Percentiles rank a stretch among this genome's conserved stretches.
Conservation (phyloP, 2,329 filamentous ascomycete species). For the Drechslerella dactyloides region DNA sequence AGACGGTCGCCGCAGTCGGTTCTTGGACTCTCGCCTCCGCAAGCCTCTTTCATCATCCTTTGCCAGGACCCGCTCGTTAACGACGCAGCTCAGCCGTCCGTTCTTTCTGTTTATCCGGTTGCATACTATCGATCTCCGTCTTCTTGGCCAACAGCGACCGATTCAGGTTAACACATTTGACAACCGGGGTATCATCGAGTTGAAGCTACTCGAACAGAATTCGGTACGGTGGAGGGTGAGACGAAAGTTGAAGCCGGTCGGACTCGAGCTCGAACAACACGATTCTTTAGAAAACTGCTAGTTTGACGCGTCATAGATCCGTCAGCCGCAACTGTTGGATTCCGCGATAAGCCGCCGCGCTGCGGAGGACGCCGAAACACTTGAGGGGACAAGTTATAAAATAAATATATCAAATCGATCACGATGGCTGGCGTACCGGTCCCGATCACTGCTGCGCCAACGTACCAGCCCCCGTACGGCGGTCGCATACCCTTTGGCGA, state of each 20-base stretch:
- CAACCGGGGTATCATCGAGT: too few species aligned
- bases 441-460: conserved; percentile 25
- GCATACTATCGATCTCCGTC: too few species aligned
- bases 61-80: not conserved
- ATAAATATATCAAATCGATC: conserved; percentile 1
- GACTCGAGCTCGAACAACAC: too few species aligned
- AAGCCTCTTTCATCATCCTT: not conserved
- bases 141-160: too few species aligned
- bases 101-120: not conserved
- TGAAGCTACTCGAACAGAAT: too few species aligned
- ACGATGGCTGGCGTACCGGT: conserved; percentile 22
- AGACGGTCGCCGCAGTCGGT: not conserved
- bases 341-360: not conserved
- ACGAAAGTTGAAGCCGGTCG: too few species aligned
- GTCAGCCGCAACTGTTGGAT: too few species aligned
- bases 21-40: not conserved
- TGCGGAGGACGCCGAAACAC: conserved; percentile 6
- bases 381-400: not conserved
- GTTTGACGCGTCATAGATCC: too few species aligned
- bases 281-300: too few species aligned
- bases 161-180: too few species aligned
- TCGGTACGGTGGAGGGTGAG: not conserved
- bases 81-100: not conserved
- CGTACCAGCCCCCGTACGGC: conserved; percentile 16
- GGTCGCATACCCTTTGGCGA: conserved; percentile 31